Base-by-base conservation (phyloP, 2,329 filamentous ascomycete species). In the Aspergillus tanneri region DNA sequence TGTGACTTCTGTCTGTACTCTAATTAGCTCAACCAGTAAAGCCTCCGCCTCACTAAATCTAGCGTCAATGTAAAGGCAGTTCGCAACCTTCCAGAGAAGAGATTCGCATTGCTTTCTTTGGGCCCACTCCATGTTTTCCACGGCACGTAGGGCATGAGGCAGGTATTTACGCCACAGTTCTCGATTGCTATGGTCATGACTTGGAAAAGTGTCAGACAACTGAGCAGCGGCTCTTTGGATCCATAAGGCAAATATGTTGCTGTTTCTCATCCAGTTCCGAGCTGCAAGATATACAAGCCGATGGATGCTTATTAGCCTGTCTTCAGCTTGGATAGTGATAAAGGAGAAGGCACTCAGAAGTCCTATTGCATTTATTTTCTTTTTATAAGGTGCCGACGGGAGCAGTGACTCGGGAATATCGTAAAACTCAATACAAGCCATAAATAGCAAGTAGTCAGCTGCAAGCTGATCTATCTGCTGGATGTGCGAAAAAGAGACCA, bases 381-480 rank as follows among this genome's bases (percentile, higher is more conserved):
- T 49, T 22, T 56, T 57, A 11, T 41, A 47, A 1, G 62, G 63
- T 35, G 40, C 24, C 5, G 43, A 23, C 5, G 60, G 63, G 42
- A 73, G 57, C 32, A 73, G 51, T 0, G 64, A 67, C 27, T 49
- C 47, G 6, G 65, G 65, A 47, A 73, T 68, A 30, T 63, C 54
- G 37, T 45, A 10, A 68, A 65, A 9, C 56, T 67, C 11, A 73
- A n/a, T n/a, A n/a, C n/a, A n/a, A n/a, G n/a, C n/a, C n/a, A n/a
- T n/a, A n/a, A n/a, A n/a, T n/a, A n/a, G 57, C 42, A 66, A 66
- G 11, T 68, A 59, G 3, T 56, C 58, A 4, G 70, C 71, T 16
- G 68, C 43, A n/a, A n/a, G n/a, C 8, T 44, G 36, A 52, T 72
- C 50, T 11, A 55, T 19, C 16, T 46, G 35, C 34, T 52, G 58